Evolutionary conservation across 2,329 filamentous ascomycete genomes (phyloP).

Genomic region (Neopestalotiopsis sp.): DNA sequence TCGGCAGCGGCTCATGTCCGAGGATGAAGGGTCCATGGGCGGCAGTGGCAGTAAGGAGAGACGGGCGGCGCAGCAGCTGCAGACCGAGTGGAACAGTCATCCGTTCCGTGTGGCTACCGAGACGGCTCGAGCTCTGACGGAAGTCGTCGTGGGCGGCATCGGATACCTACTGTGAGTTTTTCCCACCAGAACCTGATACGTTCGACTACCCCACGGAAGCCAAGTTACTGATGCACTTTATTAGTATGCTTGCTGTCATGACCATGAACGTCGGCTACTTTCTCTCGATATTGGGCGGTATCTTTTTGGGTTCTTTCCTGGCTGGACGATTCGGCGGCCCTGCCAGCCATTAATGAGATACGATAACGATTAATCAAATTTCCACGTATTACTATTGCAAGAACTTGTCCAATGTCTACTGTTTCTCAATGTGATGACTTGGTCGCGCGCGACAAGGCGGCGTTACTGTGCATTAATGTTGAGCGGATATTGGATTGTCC

Average conservation of each 20-base stretch:
- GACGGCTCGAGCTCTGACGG: conserved; percentile 35
- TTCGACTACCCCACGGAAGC: conserved; percentile 44
- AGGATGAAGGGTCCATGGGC: neutral
- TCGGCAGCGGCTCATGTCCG: neutral
- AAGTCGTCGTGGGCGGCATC: conserved; percentile 35
- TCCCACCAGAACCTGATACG: neutral
- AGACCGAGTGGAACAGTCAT: conserved; percentile 17
- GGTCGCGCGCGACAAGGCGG: neutral
- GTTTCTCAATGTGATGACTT: neutral
- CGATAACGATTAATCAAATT: neutral
- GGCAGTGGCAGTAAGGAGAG: neutral
- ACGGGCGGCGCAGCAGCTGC: conserved; percentile 68
- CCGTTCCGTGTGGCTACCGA: conserved; percentile 68
- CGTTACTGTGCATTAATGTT: neutral
- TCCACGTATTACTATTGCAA: neutral
- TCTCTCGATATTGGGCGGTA: conserved; percentile 36
- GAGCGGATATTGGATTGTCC: neutral
- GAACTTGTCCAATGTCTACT: neutral
- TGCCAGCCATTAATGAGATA: neutral
- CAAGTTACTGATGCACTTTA: conserved; percentile 1
- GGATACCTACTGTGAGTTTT: conserved; percentile 38
- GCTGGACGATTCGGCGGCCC: conserved; percentile 70
- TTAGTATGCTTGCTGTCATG: conserved; percentile 40
- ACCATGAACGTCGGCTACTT: conserved; percentile 40
- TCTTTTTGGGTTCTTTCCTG: conserved; percentile 84